Percentiles rank a stretch among this genome's conserved stretches.
Conservation (phyloP, 2,329 filamentous ascomycete genomes). For the Ambrosiella xylebori region DNA sequence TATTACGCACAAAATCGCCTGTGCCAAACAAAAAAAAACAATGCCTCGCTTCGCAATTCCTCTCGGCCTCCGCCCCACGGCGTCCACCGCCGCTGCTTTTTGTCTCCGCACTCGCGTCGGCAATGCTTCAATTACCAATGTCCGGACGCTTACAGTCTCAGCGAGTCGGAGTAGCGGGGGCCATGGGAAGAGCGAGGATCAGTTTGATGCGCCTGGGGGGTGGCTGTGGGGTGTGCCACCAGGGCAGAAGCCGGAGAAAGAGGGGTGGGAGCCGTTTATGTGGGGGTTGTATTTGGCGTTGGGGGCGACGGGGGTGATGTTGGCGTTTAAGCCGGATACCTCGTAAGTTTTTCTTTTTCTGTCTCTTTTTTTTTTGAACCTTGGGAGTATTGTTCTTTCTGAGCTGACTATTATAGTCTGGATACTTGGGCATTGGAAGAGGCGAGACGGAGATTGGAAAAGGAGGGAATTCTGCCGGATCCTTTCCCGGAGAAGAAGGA, state of each 20-base stretch:
- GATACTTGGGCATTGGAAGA: conserved; percentile 99
- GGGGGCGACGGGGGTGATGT: conserved; percentile 56
- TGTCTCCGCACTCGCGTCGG: too few species aligned
- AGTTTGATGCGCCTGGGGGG: conserved; percentile 78
- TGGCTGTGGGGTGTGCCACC: conserved; percentile 93
- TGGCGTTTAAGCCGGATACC: conserved; percentile 96
- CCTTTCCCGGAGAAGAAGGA: conserved; percentile 44
- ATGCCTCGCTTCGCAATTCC: too few species aligned
- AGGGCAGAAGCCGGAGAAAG: conserved; percentile 85
- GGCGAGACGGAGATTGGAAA: conserved; percentile 84
- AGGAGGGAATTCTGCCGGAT: conserved; percentile 82
- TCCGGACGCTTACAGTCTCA: background rate
- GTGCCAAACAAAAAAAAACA: too few species aligned
- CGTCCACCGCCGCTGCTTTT: too few species aligned
- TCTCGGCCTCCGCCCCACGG: too few species aligned
- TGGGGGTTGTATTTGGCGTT: conserved; percentile 67
- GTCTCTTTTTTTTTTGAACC: background rate
- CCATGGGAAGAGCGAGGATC: conserved; percentile 40
- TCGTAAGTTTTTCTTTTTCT: conserved; percentile 49
- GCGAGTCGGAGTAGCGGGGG: conserved; percentile 14
- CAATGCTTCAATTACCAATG: background rate
- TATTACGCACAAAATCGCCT: too few species aligned
- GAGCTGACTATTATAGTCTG: conserved; percentile 45
- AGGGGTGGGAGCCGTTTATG: conserved; percentile 69
- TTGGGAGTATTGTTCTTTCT: background rate